Base-by-base conservation (phyloP, 495 filamentous ascomycete genomes). In the Durotheca rogersii region DNA sequence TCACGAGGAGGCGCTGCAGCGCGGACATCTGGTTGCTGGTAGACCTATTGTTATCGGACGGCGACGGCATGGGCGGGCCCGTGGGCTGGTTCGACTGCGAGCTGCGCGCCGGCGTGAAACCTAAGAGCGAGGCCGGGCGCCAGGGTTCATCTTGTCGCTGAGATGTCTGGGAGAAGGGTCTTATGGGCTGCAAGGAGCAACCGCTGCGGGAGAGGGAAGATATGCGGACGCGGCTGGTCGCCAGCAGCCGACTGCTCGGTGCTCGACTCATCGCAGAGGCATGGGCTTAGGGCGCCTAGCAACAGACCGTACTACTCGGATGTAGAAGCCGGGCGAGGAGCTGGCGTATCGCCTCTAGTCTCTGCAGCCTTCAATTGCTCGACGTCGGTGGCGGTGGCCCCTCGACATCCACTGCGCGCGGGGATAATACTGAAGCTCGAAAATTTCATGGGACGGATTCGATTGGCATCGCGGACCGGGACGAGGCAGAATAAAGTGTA, bases 231-330 rank as follows among this genome's bases (percentile, higher is more conserved):
- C 72, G 62, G 48, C 59, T 64, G 42, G 66, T 69, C 66, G 67
- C 73, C 68, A 76, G 36, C 14, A 77, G 68, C 60, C 76, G 75
- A 60, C 65, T n/a, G n/a, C n/a, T 61, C 47, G 69, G 53, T 41
- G 69, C 62, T 44, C 64, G 65, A 50, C 65, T 75, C 77, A 80
- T 80, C 31, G 53, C 53, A 54, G 50, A 46, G n/a, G 30, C 59
- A 66, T 60, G 3, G 40, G 52, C 30, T 12, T 56, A 3, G n/a
- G 27, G 9, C 23, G 4, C 23, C 9, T n/a, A n/a, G n/a, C n/a
- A n/a, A n/a, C n/a, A n/a, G n/a, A n/a, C n/a, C n/a, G n/a, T n/a
- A n/a, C n/a, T n/a, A n/a, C n/a, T n/a, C n/a, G n/a, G n/a, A n/a
- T n/a, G n/a, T n/a, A n/a, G n/a, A n/a, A n/a, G n/a, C n/a, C n/a